phyloP scores from a whole-genome alignment of 345 rosid species.

The Eutrema yunnanense region DNA sequence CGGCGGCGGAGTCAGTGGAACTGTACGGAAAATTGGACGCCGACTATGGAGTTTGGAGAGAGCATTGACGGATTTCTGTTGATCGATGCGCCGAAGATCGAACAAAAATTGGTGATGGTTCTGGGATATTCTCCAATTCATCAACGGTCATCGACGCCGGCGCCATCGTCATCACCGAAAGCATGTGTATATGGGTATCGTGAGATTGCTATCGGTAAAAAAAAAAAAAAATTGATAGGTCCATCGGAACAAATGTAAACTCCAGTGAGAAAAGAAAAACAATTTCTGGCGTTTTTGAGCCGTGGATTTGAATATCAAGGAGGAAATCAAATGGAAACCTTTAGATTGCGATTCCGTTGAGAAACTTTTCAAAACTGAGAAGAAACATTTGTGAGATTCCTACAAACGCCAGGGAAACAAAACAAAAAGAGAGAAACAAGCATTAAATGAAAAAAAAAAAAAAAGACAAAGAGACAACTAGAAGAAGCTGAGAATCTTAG shows the following conservation, averaged over 20 bases:
- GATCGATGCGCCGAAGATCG: no score
- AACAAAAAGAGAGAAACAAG: conserved; percentile 9
- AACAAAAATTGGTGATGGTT: no score
- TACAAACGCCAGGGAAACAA: conserved; percentile 12
- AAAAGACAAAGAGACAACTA: conserved; percentile 12
- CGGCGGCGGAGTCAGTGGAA: no score
- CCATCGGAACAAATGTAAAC: neutral
- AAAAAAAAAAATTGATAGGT: neutral
- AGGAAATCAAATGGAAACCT: neutral
- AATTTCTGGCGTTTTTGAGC: neutral
- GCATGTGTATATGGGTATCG: no score
- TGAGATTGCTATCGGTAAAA: no score
- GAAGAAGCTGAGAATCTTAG: neutral
- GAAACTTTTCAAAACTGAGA: conserved; percentile 28
- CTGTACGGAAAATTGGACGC: no score
- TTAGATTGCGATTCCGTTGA: neutral
- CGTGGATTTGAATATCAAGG: no score
- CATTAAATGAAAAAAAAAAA: conserved; percentile 11
- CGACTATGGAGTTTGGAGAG: no score
- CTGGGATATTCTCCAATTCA: no score
- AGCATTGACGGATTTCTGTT: no score
- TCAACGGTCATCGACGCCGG: no score
- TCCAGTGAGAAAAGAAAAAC: neutral
- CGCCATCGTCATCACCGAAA: no score
- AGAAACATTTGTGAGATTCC: conserved; percentile 36